Percentiles rank a stretch among this genome's conserved stretches.
These are phyloP conservation scores for Populus hybrid DNA, from an alignment of 441 rosid genomes.

Conservation along the genomic window DNA sequence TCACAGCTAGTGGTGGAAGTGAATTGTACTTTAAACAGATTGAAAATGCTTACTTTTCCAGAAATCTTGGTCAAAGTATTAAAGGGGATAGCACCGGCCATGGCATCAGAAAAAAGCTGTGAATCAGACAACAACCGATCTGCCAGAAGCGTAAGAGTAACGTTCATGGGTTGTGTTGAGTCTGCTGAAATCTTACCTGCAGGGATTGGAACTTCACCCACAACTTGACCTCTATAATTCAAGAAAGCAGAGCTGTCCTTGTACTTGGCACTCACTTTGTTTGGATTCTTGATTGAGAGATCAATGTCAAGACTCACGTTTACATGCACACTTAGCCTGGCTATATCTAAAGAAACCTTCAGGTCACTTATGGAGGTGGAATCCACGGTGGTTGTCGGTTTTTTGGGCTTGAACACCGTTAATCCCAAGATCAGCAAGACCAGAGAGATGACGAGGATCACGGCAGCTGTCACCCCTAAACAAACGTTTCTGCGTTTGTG, in stretches of 20 bases:
- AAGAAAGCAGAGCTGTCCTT: conserved; percentile 39
- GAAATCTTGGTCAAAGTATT: conserved; percentile 37
- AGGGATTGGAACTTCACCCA: conserved; percentile 67
- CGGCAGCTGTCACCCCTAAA: conserved; percentile 23
- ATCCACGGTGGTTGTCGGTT: conserved; percentile 42
- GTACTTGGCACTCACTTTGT: conserved; percentile 65
- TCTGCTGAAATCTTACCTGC: conserved; percentile 45
- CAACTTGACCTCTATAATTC: conserved; percentile 49
- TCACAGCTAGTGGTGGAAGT: conserved; percentile 51
- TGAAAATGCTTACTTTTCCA: conserved; percentile 55
- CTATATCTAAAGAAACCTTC: conserved; percentile 23
- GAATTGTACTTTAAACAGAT: conserved; percentile 39
- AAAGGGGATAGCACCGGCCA: conserved; percentile 40
- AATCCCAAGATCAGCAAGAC: conserved; percentile 46
- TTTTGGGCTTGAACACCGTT: conserved; percentile 77
- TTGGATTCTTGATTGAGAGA: conserved; percentile 61
- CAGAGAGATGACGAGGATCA: conserved; percentile 34
- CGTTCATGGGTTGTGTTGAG: conserved; percentile 36
- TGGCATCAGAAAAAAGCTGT: conserved; percentile 30
- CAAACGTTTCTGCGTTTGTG: conserved; percentile 44
- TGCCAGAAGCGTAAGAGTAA: conserved; percentile 57
- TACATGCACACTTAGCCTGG: conserved; percentile 28
- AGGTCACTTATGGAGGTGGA: conserved; percentile 37
- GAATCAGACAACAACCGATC: conserved; percentile 55
- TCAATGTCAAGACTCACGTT: conserved; percentile 54